Percentiles rank a stretch among this genome's conserved stretches.
These are phyloP conservation scores for Dendrobium huoshanense DNA, from an alignment of 106 monocot genomes.

Conservation along the genomic window DNA sequence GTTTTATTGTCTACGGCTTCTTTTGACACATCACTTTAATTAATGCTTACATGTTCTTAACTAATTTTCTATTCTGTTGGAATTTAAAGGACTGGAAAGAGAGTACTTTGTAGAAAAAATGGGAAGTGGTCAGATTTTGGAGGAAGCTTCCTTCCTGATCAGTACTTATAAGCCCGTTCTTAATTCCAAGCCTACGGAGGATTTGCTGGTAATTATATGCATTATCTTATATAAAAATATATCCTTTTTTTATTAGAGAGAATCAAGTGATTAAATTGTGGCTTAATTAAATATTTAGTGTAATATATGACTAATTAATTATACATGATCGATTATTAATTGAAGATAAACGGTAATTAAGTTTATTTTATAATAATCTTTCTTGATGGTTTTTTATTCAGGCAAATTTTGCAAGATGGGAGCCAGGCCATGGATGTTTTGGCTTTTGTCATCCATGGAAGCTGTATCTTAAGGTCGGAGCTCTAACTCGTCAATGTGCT, in stretches of 20 bases:
- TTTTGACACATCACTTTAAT: no score
- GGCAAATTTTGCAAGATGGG: conserved; percentile 66
- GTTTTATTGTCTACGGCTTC: no score
- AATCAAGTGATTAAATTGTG: background rate
- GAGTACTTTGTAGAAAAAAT: conserved; percentile 31
- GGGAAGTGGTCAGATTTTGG: conserved; percentile 11
- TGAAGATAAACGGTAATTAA: no score
- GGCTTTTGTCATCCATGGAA: conserved; percentile 46
- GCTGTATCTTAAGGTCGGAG: conserved; percentile 55
- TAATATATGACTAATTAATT: background rate
- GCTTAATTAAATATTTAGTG: background rate
- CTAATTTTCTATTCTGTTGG: background rate
- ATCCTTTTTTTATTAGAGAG: background rate
- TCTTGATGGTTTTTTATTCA: conserved; percentile 10
- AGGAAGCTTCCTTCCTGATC: conserved; percentile 25
- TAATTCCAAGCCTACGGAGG: conserved; percentile 51
- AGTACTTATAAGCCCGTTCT: conserved; percentile 39
- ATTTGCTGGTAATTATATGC: conserved; percentile 28
- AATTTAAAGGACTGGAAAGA: conserved; percentile 4
- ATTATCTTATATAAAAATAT: no score
- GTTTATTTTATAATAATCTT: background rate
- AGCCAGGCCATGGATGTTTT: conserved; percentile 53
- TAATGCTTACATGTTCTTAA: background rate
- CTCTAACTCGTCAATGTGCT: conserved; percentile 35
- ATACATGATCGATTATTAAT: no score